phyloP scores from a whole-genome alignment of 2,329 filamentous ascomycete genomes.

The Hypoxylon sp. region DNA sequence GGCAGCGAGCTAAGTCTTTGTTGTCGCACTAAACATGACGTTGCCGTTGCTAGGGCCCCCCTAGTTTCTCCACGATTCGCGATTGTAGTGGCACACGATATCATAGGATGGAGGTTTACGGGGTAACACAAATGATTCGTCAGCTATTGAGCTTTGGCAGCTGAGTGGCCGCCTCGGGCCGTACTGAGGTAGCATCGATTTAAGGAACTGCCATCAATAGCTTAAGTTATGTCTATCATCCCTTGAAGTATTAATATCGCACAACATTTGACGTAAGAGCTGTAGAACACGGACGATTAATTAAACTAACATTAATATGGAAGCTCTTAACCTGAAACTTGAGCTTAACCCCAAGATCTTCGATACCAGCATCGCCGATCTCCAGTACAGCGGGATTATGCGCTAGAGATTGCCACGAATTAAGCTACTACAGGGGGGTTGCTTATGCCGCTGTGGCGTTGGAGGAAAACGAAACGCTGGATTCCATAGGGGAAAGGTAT shows the following conservation, averaged over 20 bases:
- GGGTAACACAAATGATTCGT: conserved; percentile 26
- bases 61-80: conserved; percentile 11
- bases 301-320: conserved; percentile 10
- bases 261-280: conserved; percentile 25
- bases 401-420: too few species aligned
- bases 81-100: not conserved
- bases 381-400: not conserved
- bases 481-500: too few species aligned
- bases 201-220: conserved; percentile 35
- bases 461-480: too few species aligned
- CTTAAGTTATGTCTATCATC: conserved; percentile 23
- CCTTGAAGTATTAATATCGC: conserved; percentile 1
- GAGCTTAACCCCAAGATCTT: conserved; percentile 4
- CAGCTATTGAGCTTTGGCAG: conserved; percentile 15
- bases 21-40: conserved; percentile 21
- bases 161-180: conserved; percentile 28
- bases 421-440: too few species aligned
- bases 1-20: not conserved
- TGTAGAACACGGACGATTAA: conserved; percentile 6
- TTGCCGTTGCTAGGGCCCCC: conserved; percentile 12
- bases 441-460: too few species aligned
- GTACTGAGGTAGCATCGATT: conserved; percentile 26
- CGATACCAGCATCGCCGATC: conserved; percentile 6
- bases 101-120: conserved; percentile 26
- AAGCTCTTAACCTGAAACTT: conserved; percentile 1